Conservation (phyloP, 2,329 filamentous ascomycete genomes). For the Botrytis sinoallii region DNA sequence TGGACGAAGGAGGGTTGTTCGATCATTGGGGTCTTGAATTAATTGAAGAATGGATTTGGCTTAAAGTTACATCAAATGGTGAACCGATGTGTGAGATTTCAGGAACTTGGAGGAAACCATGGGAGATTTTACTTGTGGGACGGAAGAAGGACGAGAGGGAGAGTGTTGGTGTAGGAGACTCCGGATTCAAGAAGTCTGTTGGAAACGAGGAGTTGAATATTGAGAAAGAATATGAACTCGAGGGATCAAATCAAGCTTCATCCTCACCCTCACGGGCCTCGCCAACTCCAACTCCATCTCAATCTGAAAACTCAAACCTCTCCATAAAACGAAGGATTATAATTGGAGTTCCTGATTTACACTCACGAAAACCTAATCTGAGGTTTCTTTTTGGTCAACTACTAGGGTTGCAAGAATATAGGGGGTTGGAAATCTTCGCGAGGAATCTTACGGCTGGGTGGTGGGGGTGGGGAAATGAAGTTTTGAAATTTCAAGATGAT, state of each 20-base stretch:
- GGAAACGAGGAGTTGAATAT: slow-evolving; percentile 42
- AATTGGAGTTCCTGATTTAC: slow-evolving; percentile 68
- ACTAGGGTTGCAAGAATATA: slow-evolving; percentile 48
- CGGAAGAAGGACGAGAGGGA: neutral
- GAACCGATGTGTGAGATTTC: slow-evolving; percentile 55
- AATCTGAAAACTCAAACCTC: neutral
- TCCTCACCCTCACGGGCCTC: neutral
- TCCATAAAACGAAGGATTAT: slow-evolving; percentile 46
- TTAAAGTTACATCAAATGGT: slow-evolving; percentile 66
- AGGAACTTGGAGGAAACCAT: slow-evolving; percentile 68
- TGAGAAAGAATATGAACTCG: neutral
- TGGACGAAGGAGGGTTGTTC: slow-evolving; percentile 58
- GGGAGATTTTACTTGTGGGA: slow-evolving; percentile 68
- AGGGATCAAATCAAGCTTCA: neutral
- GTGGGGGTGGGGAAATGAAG: slow-evolving; percentile 77
- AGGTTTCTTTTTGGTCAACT: slow-evolving; percentile 56
- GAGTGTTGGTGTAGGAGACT: neutral
- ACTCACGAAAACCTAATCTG: slow-evolving; percentile 76
- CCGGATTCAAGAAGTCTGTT: slow-evolving; percentile 26
- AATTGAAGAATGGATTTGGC: slow-evolving; percentile 72
- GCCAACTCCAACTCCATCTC: too few species aligned
- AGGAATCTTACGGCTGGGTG: slow-evolving; percentile 70
- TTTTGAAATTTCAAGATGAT: slow-evolving; percentile 63
- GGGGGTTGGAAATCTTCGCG: slow-evolving; percentile 73
- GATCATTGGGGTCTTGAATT: slow-evolving; percentile 63